Percentiles rank a stretch among this genome's conserved stretches.
These are phyloP conservation scores for Pyronema omphalodes DNA, from an alignment of 495 filamentous ascomycete genomes.

Conservation along the genomic window DNA sequence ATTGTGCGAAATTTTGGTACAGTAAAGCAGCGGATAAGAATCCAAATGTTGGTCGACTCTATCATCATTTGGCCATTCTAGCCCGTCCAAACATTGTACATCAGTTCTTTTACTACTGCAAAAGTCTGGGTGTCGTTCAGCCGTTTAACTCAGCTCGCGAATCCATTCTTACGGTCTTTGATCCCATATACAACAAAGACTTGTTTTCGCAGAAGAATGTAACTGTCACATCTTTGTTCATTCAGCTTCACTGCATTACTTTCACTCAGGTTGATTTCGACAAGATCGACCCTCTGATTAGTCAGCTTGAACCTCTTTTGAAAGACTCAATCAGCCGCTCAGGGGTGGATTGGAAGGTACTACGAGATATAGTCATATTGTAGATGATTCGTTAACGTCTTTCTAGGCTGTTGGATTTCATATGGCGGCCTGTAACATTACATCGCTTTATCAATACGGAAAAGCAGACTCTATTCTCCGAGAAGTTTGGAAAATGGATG, in stretches of 20 bases:
- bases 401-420: constrained; percentile 40
- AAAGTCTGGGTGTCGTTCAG: constrained; percentile 17
- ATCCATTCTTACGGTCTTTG: constrained; percentile 43
- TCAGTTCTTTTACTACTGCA: constrained; percentile 56
- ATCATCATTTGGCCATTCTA: constrained; percentile 72
- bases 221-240: too few species aligned
- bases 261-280: constrained; percentile 32
- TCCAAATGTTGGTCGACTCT: constrained; percentile 53
- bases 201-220: too few species aligned
- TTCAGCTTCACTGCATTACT: constrained; percentile 39
- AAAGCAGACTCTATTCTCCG: constrained; percentile 29
- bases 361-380: background rate
- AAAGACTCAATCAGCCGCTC: constrained; percentile 32
- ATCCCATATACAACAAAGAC: too few species aligned
- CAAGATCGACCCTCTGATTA: constrained; percentile 28
- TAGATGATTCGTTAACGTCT: background rate
- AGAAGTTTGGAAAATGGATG: constrained; percentile 18
- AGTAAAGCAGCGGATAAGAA: constrained; percentile 52
- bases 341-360: constrained; percentile 31
- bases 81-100: constrained; percentile 54
- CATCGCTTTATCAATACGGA: constrained; percentile 44
- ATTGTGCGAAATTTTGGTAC: constrained; percentile 65
- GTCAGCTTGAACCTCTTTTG: constrained; percentile 30
- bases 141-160: constrained; percentile 39
- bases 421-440: constrained; percentile 42